Percentiles rank a stretch among this genome's conserved stretches.
Conservation (phyloP, 371 early-diverging fungal genomes). For the Mortierella sp. region DNA sequence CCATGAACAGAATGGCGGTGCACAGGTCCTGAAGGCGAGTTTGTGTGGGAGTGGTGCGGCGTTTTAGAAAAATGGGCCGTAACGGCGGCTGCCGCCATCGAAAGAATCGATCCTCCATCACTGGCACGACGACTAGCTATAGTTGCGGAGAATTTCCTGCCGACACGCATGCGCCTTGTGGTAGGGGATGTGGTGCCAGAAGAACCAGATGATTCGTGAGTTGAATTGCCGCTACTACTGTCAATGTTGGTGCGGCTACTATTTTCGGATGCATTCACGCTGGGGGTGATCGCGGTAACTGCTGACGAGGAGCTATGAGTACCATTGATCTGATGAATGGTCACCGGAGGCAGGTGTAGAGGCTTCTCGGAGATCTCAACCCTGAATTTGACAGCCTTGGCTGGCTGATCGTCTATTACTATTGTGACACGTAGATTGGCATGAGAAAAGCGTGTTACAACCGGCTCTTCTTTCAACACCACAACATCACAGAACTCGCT, state of each 20-base stretch:
- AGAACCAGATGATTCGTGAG: background rate
- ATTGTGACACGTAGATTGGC: background rate
- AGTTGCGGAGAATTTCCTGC: background rate
- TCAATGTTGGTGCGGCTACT: background rate
- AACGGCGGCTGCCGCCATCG: conserved; percentile 38
- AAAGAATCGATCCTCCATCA: conserved; percentile 49
- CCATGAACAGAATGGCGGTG: conserved; percentile 28
- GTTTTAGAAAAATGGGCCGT: conserved; percentile 21
- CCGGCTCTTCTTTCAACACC: background rate
- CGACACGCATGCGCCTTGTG: background rate
- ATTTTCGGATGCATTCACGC: background rate
- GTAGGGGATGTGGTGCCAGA: conserved; percentile 3
- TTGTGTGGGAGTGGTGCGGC: conserved; percentile 10
- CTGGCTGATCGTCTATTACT: conserved; percentile 31
- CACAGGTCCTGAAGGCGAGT: background rate
- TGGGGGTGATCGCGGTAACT: background rate
- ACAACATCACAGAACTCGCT: background rate
- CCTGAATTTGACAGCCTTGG: conserved; percentile 64
- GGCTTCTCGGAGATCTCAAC: conserved; percentile 58
- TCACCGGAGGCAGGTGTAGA: background rate
- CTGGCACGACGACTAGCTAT: conserved; percentile 34
- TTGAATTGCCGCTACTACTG: background rate
- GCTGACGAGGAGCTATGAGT: conserved; percentile 4
- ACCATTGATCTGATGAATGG: conserved; percentile 6
- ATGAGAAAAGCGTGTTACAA: no score